Evolutionary conservation across 228 moss, liverwort and hornwort species (phyloP).

Genomic region (Sphagnum magellanicum): DNA sequence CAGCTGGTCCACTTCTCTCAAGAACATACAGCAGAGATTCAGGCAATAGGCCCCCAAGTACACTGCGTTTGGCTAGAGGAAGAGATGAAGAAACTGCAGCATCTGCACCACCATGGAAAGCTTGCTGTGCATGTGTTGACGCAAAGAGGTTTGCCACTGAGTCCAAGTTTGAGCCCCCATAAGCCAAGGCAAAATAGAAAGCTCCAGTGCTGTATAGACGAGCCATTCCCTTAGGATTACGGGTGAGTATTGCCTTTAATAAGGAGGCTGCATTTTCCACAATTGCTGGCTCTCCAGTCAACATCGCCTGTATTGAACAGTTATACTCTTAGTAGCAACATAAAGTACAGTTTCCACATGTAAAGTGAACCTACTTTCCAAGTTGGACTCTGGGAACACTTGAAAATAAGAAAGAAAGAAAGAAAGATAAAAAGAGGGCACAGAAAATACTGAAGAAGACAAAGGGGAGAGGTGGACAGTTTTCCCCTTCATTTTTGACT

Average conservation of each 20-base stretch:
- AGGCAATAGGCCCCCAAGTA: conserved; percentile 88
- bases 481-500: too few species aligned
- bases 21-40: conserved; percentile 93
- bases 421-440: too few species aligned
- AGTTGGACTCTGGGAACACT: too few species aligned
- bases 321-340: too few species aligned
- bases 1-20: conserved; percentile 87
- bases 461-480: too few species aligned
- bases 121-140: conserved; percentile 84
- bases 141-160: conserved; percentile 95
- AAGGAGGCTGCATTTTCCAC: conserved; percentile 94
- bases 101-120: conserved; percentile 98
- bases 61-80: conserved; percentile 92
- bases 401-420: too few species aligned
- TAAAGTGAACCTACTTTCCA: too few species aligned
- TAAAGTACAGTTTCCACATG: too few species aligned
- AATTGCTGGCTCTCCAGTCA: conserved; percentile 92
- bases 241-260: conserved; percentile 75
- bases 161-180: conserved; percentile 91
- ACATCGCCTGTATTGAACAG: conserved; percentile 53
- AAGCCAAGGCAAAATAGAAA: conserved; percentile 93
- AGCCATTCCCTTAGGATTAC: conserved; percentile 98
- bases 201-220: conserved; percentile 92
- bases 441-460: too few species aligned
- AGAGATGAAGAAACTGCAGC: conserved; percentile 98